Base-by-base conservation (phyloP, 768 basidiomycete genomes). In the Flagelloscypha sp. region DNA sequence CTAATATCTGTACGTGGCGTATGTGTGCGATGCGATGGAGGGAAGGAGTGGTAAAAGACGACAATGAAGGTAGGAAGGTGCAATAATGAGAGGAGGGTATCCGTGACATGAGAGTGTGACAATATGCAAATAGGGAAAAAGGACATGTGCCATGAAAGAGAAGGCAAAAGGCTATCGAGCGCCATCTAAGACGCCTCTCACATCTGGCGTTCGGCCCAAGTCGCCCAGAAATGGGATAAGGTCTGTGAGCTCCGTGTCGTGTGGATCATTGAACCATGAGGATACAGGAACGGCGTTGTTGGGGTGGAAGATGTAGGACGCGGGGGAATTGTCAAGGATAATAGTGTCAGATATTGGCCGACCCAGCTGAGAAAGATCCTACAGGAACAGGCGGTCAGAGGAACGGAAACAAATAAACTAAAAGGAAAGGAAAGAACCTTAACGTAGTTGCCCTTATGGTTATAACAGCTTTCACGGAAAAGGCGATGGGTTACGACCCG, bases 261-360 rank as follows among this genome's bases (percentile, higher is more conserved):
- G 94, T 7, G 93, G 93, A 60, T 92, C 92, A 58, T 97, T 98
- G 68, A 99, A 99, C 95, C 95, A 99, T 38, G 88, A 92, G 27
- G 94, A 97, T 42, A 99, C 93, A 9, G 95, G 95, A 4, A 98
- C 94, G 24, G 95, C 95, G 55, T 98, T 98, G 65, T 95, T 93
- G 11, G 92, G 92, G 54, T 99, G 94, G 73, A 99, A 99, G 41
- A 98, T 94, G 60, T 98, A 99, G 9, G 89, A 95, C 9, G 95
- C 95, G 11, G 95, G 95, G 18, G 94, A 98, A 58, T 98, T 99
- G 63, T 98, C 95, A 49, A 99, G 75, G 62, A 99, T 99, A 53
- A 98, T 97, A 42, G 84, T 89, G 52, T 94, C 89, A 30, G 77
- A 72, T 47, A 95, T 88, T 5, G 89, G 88, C 19, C 95, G 82